Evolutionary conservation across 331 rosid genomes (phyloP).

Genomic region (Pyracantha coccinea): DNA sequence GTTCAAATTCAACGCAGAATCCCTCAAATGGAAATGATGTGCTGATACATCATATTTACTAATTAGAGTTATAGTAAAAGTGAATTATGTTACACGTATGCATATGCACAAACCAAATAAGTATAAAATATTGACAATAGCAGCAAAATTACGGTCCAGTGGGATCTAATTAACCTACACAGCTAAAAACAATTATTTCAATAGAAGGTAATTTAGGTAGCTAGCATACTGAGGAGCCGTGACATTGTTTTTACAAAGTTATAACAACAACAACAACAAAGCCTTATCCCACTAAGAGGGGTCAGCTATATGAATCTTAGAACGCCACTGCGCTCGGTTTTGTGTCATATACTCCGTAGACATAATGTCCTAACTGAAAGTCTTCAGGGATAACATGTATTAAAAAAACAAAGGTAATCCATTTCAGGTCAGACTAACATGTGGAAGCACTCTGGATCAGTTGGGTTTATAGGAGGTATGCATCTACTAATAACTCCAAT

Average conservation of each 20-base stretch:
- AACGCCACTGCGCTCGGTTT: too few species aligned
- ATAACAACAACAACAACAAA: too few species aligned
- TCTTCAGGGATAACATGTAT: not conserved
- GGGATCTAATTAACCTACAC: not conserved
- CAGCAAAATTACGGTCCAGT: not conserved
- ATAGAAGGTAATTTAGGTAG: not conserved
- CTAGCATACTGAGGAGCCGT: not conserved
- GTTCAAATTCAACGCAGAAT: not conserved
- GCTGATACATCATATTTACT: not conserved
- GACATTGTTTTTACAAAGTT: not conserved
- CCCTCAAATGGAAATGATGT: not conserved
- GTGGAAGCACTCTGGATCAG: conserved; percentile 99
- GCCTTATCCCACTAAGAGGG: too few species aligned
- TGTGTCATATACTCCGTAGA: not conserved
- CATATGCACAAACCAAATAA: not conserved
- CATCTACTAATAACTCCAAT: conserved; percentile 90
- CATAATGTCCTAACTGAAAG: not conserved
- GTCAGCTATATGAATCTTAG: too few species aligned
- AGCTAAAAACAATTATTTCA: not conserved
- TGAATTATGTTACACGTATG: not conserved
- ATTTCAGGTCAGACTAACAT: conserved; percentile 60
- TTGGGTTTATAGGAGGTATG: conserved; percentile 97
- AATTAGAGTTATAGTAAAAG: not conserved
- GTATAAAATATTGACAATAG: not conserved
- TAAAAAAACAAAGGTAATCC: not conserved